Conservation (phyloP, 306 rosid genomes). For the Senna siamea region DNA sequence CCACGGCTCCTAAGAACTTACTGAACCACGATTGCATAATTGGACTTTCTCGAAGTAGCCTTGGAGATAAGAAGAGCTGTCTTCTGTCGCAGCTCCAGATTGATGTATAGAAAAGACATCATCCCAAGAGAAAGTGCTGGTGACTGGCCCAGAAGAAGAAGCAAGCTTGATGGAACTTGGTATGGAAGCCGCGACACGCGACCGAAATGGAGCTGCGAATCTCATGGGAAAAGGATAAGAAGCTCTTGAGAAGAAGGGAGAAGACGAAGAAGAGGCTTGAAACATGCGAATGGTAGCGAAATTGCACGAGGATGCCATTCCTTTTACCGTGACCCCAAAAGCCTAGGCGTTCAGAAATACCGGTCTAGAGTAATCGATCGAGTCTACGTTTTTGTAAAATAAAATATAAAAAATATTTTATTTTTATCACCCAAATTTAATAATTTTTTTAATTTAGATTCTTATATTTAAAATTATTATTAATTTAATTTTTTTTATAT, state of each 20-base stretch:
- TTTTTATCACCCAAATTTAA: too few relatives aligned
- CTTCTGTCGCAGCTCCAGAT: conserved; percentile 35
- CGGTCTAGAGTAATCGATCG: too few relatives aligned
- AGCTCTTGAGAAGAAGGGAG: conserved; percentile 18
- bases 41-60: conserved; percentile 73
- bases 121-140: conserved; percentile 62
- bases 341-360: neutral
- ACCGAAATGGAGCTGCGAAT: conserved; percentile 28
- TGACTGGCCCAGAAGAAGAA: conserved; percentile 36
- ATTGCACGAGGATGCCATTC: conserved; percentile 41
- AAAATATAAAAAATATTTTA: too few relatives aligned
- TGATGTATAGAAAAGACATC: conserved; percentile 53
- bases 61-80: conserved; percentile 57
- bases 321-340: neutral
- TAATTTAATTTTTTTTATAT: too few relatives aligned
- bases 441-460: too few relatives aligned
- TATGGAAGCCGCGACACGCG: neutral
- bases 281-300: conserved; percentile 12
- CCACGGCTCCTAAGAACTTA: conserved; percentile 36
- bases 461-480: too few relatives aligned
- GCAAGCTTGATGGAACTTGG: neutral
- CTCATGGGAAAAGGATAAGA: conserved; percentile 23
- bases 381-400: too few relatives aligned
- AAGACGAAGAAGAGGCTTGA: neutral
- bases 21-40: conserved; percentile 77